Evolutionary conservation across 495 filamentous ascomycete species (phyloP), one percentile per base, ranked within the genome.

Genomic region (Talaromyces liani): DNA sequence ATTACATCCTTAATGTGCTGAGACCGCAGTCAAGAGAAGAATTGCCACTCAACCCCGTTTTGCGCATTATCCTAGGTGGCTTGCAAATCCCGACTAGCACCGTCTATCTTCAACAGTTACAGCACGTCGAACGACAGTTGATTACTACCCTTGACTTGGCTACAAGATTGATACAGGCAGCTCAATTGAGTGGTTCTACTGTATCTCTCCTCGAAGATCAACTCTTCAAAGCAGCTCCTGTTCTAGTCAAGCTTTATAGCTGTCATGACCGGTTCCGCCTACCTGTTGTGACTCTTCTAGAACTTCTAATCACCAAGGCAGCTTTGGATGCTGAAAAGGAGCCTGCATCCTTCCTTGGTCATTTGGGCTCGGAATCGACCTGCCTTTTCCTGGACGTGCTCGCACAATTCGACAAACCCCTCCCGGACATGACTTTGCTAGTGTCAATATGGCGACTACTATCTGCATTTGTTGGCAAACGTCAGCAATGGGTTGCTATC

Each of bases 401-500:
- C 10, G 86, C 89, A 6, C 82, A 86, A 61, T 78, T 97, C n/a
- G 90, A 93, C 66, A 86, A 84, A 67, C 92, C 92, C 10, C 77
- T 93, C 33, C 75, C 80, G 58, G 80, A 90, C 66, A 72, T 78
- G 4, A 68, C 76, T 6, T 77, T 92, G 47, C 81, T 87, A 24
- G 80, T 84, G 57, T 77, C 80, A 24, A 88, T 92, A 58, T 98
- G 94, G 94, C 84, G 81, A 59, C 85, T 99, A 62, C 85, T 97
- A 34, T 88, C 93, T 29, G 87, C 86, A n/a, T 85, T 97, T 55
- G 83, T 98, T 55, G 89, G 91, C 68, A 92, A 90, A 69, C 87
- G 91, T 61, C 94, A 99, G 66, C 92, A 96, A 69, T 98, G 95
- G 88, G 88, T 99, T 77, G 87, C 93, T 0, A 91, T 96, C 53